These are phyloP conservation scores for Phytopythium mirpurense DNA, from an alignment of 352 stramenopile species.

Conservation along the genomic window DNA sequence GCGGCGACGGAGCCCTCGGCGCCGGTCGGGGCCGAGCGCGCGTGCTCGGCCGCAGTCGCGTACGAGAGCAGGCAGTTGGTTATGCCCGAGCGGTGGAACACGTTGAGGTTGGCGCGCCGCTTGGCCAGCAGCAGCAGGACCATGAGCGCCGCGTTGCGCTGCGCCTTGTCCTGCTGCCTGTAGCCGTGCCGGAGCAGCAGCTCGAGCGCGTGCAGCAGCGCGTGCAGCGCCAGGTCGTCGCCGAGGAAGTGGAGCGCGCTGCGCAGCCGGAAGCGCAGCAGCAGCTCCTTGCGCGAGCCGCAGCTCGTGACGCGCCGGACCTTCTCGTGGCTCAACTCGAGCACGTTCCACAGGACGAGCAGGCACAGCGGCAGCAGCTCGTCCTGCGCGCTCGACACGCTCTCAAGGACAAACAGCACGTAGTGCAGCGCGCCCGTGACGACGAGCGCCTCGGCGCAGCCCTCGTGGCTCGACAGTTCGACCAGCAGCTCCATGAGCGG, in stretches of 20 bases:
- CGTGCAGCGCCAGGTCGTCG: constrained; percentile 50
- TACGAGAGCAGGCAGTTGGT: constrained; percentile 61
- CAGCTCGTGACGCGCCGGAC: constrained; percentile 32
- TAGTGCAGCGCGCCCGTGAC: constrained; percentile 57
- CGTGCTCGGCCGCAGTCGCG: constrained; percentile 45
- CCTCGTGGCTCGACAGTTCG: constrained; percentile 61
- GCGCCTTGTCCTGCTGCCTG: constrained; percentile 71
- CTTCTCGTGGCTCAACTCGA: constrained; percentile 62
- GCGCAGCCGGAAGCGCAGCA: constrained; percentile 51
- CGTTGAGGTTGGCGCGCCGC: constrained; percentile 35
- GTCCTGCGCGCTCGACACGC: constrained; percentile 47
- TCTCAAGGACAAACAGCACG: constrained; percentile 57
- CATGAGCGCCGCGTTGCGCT: constrained; percentile 74
- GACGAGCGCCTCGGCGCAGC: constrained; percentile 65
- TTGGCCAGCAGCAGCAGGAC: constrained; percentile 55
- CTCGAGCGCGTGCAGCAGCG: constrained; percentile 54
- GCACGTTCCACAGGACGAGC: constrained; percentile 69
- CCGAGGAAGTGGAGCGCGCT: constrained; percentile 62
- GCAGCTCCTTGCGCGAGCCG: constrained; percentile 43
- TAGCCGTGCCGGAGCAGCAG: constrained; percentile 52
- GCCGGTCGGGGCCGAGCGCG: constrained; percentile 8
- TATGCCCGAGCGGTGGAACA: constrained; percentile 55
- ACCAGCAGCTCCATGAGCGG: constrained; percentile 55
- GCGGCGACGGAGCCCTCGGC: constrained; percentile 14
- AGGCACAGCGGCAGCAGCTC: constrained; percentile 68